A percentile compares a stretch with the other conserved stretches of the same genome.
Conservation (phyloP, 73 alveolate species). For the Paraurostyla sp. region DNA sequence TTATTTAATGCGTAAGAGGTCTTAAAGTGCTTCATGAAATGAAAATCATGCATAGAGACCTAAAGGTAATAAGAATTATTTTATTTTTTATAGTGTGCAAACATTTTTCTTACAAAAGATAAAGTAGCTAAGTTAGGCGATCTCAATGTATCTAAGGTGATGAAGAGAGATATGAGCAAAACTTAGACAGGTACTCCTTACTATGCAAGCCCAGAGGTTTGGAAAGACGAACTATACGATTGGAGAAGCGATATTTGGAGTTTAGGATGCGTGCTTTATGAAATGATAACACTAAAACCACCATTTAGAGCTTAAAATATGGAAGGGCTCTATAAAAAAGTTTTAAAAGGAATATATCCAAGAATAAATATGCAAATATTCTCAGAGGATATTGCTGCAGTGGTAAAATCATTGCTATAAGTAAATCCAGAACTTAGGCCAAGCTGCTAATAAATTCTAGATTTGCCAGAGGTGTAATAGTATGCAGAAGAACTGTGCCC, state of each 20-base stretch:
- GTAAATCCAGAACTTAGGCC: slow-evolving; percentile 69
- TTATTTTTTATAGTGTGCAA: slow-evolving; percentile 71
- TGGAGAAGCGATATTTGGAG: slow-evolving; percentile 96
- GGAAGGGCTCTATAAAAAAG: slow-evolving; percentile 66
- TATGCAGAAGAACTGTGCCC: slow-evolving; percentile 65
- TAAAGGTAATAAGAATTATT: slow-evolving; percentile 50
- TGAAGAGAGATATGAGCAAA: slow-evolving; percentile 71
- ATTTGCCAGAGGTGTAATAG: slow-evolving; percentile 52
- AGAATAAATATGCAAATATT: slow-evolving; percentile 12
- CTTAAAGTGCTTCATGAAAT: slow-evolving; percentile 77
- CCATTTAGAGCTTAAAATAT: slow-evolving; percentile 91
- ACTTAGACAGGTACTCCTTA: slow-evolving; percentile 94
- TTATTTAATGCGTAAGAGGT: slow-evolving; percentile 76
- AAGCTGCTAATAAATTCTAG: slow-evolving; percentile 69
- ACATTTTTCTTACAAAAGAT: slow-evolving; percentile 76
- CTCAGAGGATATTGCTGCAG: slow-evolving; percentile 67
- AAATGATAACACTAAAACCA: slow-evolving; percentile 89
- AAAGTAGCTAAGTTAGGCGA: slow-evolving; percentile 81
- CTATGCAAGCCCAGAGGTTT: slow-evolving; percentile 91
- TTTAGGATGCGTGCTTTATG: slow-evolving; percentile 96
- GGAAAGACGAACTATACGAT: slow-evolving; percentile 90
- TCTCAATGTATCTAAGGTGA: slow-evolving; percentile 82
- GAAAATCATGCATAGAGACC: slow-evolving; percentile 83
- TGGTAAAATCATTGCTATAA: slow-evolving; percentile 61
- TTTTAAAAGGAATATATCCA: slow-evolving; percentile 67